These are phyloP conservation scores for Penicillium fuscoglaucum DNA, from an alignment of 2,329 filamentous ascomycete species.

Conservation along the genomic window DNA sequence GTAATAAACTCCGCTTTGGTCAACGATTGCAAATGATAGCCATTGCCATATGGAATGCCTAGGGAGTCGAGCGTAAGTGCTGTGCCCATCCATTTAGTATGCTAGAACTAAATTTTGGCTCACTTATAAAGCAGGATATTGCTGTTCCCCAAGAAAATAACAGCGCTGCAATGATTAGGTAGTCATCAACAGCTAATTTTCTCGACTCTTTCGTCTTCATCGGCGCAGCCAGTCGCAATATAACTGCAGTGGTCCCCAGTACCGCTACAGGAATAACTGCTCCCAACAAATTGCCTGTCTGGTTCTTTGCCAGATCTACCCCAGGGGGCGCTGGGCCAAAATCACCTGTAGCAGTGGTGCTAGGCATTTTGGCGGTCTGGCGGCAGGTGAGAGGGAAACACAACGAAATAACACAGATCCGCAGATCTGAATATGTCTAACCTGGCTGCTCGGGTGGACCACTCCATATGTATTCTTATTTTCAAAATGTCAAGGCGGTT, in stretches of 20 bases:
- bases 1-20: background rate
- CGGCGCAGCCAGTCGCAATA: background rate
- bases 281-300: background rate
- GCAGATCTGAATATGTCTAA: too few species aligned
- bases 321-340: background rate
- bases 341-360: background rate
- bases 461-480: background rate
- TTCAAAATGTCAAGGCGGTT: background rate
- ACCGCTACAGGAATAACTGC: background rate
- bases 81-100: background rate
- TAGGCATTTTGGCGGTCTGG: background rate
- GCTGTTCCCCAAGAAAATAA: constrained; percentile 2
- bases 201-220: background rate
- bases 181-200: background rate
- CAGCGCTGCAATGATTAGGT: background rate
- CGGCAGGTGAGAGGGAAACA: background rate
- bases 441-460: too few species aligned
- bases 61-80: background rate
- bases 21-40: background rate
- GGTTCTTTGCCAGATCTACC: background rate
- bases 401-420: background rate
- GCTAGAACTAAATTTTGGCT: background rate
- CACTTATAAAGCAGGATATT: background rate
- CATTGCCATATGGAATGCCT: background rate
- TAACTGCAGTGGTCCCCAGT: background rate